Conservation (phyloP, 441 rosid species). For the Macaranga tanarius region DNA sequence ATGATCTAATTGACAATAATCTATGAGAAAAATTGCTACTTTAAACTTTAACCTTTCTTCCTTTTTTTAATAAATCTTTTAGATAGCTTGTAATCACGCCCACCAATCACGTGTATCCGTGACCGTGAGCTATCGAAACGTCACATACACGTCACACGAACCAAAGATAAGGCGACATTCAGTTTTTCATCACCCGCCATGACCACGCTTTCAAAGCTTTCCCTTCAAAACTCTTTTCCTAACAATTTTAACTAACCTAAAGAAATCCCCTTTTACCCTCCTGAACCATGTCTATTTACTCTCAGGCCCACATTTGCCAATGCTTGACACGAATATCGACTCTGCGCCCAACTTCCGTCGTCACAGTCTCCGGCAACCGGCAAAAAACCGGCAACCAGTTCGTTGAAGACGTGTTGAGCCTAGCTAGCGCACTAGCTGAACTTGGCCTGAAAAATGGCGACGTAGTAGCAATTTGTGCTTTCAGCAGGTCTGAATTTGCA, state of each 20-base stretch:
- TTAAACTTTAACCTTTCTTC: too few relatives aligned
- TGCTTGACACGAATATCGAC: slow-evolving; percentile 60
- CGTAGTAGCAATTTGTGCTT: slow-evolving; percentile 66
- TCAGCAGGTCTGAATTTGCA: slow-evolving; percentile 51
- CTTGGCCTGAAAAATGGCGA: slow-evolving; percentile 58
- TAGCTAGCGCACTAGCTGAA: slow-evolving; percentile 48
- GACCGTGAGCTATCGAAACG: slow-evolving; percentile 2
- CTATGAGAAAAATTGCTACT: too few relatives aligned
- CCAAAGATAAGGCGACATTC: background rate
- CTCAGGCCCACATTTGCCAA: slow-evolving; percentile 67
- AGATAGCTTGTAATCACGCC: slow-evolving; percentile 3
- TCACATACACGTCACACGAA: background rate
- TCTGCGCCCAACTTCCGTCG: slow-evolving; percentile 40
- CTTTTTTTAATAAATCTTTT: too few relatives aligned
- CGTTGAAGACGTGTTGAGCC: slow-evolving; percentile 46
- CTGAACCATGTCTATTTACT: slow-evolving; percentile 48
- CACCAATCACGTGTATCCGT: slow-evolving; percentile 5
- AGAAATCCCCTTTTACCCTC: background rate
- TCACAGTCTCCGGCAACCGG: slow-evolving; percentile 44
- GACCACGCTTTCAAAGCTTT: slow-evolving; percentile 15
- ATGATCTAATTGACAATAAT: too few relatives aligned
- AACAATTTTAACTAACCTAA: background rate
- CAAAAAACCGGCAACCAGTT: slow-evolving; percentile 56
- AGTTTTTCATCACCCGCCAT: background rate
- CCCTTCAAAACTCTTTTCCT: background rate